Conservation (phyloP, 2,329 filamentous ascomycete species). For the Mycosphaerelloides madeirae region DNA sequence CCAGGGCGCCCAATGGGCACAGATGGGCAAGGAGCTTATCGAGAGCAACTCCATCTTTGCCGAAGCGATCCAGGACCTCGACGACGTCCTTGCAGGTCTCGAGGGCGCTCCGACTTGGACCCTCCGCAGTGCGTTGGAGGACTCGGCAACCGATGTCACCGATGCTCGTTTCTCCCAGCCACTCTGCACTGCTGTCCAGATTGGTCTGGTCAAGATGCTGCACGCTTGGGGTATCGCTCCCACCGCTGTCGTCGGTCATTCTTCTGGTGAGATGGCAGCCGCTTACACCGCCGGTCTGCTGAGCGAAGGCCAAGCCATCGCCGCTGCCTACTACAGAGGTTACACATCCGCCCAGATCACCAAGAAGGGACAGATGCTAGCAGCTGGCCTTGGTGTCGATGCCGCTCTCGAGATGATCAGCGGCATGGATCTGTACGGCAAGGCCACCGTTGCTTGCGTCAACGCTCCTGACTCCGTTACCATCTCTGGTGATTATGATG, state of each 20-base stretch:
- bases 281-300: slow-evolving; percentile 27
- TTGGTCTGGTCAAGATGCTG: slow-evolving; percentile 44
- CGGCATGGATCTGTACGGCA: slow-evolving; percentile 7
- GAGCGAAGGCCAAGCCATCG: slow-evolving; percentile 16
- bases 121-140: slow-evolving; percentile 1
- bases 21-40: slow-evolving; percentile 18
- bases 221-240: slow-evolving; percentile 20
- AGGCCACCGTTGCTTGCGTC: slow-evolving; percentile 14
- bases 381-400: slow-evolving; percentile 26
- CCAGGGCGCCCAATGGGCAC: slow-evolving; percentile 20
- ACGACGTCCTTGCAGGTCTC: not conserved
- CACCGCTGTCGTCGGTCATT: slow-evolving; percentile 27
- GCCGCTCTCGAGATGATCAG: slow-evolving; percentile 18
- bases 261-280: slow-evolving; percentile 32
- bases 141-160: not conserved
- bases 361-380: slow-evolving; percentile 31
- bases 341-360: not conserved
- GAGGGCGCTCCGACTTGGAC: not conserved
- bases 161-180: slow-evolving; percentile 45
- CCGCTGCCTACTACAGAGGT: slow-evolving; percentile 23
- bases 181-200: slow-evolving; percentile 51
- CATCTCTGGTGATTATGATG: slow-evolving; percentile 40
- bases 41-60: not conserved
- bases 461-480: slow-evolving; percentile 44
- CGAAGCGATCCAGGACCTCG: slow-evolving; percentile 2